phyloP scores from a whole-genome alignment of 108 stramenopile genomes.

The Cyclostephanos tholiformis region DNA sequence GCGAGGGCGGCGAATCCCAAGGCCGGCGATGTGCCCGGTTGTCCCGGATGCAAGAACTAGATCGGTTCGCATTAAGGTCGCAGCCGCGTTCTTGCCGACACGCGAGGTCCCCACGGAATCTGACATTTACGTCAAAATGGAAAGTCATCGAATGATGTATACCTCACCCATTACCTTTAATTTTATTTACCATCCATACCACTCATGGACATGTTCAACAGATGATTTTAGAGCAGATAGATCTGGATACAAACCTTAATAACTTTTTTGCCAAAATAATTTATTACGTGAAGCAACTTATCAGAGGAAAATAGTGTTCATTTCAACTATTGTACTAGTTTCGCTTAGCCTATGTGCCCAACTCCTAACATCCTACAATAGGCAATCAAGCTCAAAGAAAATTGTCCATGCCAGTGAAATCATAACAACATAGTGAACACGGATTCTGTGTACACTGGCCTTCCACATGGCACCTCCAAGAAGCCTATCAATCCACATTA shows the following conservation, averaged over 20 bases:
- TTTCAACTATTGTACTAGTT: no score
- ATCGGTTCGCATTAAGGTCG: no score
- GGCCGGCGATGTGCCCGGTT: constrained; percentile 67
- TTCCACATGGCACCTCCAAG: no score
- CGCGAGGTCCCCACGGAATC: neutral
- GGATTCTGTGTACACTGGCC: no score
- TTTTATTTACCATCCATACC: neutral
- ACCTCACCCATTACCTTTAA: neutral
- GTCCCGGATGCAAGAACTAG: constrained; percentile 61
- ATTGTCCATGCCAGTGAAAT: no score
- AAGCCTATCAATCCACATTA: no score
- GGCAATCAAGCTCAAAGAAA: no score
- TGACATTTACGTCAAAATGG: neutral
- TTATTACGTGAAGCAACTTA: neutral
- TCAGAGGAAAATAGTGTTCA: neutral
- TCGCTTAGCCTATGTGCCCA: no score
- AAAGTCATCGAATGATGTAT: constrained; percentile 1
- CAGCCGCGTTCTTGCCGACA: neutral
- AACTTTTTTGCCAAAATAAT: neutral
- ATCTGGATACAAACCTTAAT: neutral
- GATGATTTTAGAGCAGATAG: neutral
- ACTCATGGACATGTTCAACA: neutral
- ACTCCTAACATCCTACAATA: no score
- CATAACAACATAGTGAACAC: no score
- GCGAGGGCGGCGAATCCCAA: constrained; percentile 81